Evolutionary conservation across 2,329 filamentous ascomycete genomes (phyloP).

Genomic region (Xylariaceae sp.): DNA sequence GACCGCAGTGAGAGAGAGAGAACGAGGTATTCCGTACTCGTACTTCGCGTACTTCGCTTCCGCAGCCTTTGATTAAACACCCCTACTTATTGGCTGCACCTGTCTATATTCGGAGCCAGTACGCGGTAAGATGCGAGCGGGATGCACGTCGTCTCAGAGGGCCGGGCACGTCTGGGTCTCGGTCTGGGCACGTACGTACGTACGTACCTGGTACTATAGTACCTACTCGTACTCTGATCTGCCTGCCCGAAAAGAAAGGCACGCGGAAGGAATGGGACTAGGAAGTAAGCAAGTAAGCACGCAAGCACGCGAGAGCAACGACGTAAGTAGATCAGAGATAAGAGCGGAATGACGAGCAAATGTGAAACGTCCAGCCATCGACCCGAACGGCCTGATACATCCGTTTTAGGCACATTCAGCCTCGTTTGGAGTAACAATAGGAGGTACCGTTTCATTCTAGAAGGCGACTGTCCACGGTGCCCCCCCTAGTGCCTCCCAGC

Average conservation of each 20-base stretch:
- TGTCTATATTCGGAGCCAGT: conserved; percentile 19
- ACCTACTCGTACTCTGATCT: not conserved
- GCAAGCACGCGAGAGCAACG: too few species aligned
- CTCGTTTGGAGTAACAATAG: conserved; percentile 18
- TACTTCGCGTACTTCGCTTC: not conserved
- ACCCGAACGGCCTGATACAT: not conserved
- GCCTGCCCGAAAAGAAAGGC: not conserved
- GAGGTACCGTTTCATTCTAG: conserved; percentile 12
- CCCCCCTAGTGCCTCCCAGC: conserved; percentile 5
- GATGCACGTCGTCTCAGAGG: conserved; percentile 1
- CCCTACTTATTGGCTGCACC: conserved; percentile 4
- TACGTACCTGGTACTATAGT: too few species aligned
- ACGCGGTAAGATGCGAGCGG: conserved; percentile 1
- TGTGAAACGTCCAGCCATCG: conserved; percentile 17
- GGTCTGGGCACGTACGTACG: too few species aligned
- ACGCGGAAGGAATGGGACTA: not conserved
- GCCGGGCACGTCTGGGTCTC: too few species aligned
- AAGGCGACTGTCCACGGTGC: conserved; percentile 1
- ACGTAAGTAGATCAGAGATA: too few species aligned
- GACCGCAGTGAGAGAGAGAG: too few species aligned
- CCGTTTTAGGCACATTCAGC: conserved; percentile 15
- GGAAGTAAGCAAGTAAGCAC: too few species aligned
- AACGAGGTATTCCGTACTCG: too few species aligned
- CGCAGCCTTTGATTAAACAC: not conserved
- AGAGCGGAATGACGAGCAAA: conserved; percentile 14